Conservation (phyloP, 2,329 filamentous ascomycete species). For the Alternaria sp. region DNA sequence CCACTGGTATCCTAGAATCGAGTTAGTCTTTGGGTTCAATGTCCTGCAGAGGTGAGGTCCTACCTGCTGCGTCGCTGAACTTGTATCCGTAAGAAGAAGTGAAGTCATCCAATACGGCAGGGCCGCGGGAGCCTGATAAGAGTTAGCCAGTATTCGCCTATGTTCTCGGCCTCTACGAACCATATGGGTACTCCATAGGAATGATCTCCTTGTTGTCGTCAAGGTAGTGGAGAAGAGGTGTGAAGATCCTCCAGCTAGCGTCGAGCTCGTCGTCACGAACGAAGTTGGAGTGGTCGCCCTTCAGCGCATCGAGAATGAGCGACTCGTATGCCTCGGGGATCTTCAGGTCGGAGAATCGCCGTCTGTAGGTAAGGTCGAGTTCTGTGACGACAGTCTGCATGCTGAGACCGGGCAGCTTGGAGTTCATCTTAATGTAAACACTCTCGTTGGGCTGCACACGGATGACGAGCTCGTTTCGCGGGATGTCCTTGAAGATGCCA, state of each 20-base stretch:
- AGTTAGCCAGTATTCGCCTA: constrained; percentile 23
- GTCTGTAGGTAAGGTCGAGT: constrained; percentile 95
- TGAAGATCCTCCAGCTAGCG: constrained; percentile 98
- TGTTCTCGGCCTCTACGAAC: constrained; percentile 60
- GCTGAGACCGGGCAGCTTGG: constrained; percentile 94
- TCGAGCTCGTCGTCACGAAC: constrained; percentile 74
- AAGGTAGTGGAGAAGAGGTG: constrained; percentile 94
- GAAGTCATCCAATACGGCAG: constrained; percentile 96
- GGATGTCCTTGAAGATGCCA: constrained; percentile 99
- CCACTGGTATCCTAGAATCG: constrained; percentile 47
- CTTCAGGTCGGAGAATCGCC: constrained; percentile 98
- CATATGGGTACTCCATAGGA: constrained; percentile 99
- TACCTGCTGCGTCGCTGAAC: constrained; percentile 91
- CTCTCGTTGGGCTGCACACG: constrained; percentile 99
- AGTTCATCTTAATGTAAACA: constrained; percentile 99
- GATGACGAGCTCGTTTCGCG: constrained; percentile 98
- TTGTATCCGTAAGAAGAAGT: constrained; percentile 98
- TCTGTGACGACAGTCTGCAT: constrained; percentile 99
- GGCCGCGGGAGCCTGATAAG: constrained; percentile 86
- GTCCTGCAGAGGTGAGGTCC: constrained; percentile 19
- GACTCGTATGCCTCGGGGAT: constrained; percentile 99
- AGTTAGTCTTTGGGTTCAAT: constrained; percentile 22
- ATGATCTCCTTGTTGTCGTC: constrained; percentile 99
- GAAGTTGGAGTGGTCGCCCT: constrained; percentile 99
- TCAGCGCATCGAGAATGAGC: constrained; percentile 93